Evolutionary conservation across 257 asterid genomes (phyloP).

Genomic region (Petunia axillaris): DNA sequence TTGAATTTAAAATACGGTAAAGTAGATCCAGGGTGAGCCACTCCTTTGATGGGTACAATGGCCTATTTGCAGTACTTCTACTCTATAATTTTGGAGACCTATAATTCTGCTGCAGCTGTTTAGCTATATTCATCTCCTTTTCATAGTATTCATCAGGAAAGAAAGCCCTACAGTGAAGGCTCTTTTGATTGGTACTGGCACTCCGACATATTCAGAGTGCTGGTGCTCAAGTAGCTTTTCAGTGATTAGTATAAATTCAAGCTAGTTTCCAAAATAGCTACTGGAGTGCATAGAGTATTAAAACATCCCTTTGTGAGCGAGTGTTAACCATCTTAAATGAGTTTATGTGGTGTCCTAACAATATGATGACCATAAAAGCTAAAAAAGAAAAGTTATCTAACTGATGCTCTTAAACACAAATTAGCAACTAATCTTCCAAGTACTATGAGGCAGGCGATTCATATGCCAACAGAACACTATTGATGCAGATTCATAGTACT

Average conservation of each 20-base stretch:
- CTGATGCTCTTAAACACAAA: constrained; percentile 5
- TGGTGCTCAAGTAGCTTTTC: not conserved
- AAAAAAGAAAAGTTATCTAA: not conserved
- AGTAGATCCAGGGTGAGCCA: too few relatives aligned
- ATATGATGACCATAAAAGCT: not conserved
- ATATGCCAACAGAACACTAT: constrained; percentile 12
- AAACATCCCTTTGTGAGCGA: constrained; percentile 12
- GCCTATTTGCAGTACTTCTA: too few relatives aligned
- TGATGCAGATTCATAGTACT: constrained; percentile 7
- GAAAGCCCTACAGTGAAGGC: too few relatives aligned
- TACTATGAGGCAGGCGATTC: not conserved
- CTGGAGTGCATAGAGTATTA: not conserved
- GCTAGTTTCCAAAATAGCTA: not conserved
- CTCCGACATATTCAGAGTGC: not conserved
- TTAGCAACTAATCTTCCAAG: constrained; percentile 15
- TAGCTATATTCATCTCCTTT: too few relatives aligned
- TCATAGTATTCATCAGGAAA: too few relatives aligned
- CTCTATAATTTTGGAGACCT: too few relatives aligned
- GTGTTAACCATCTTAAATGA: constrained; percentile 16
- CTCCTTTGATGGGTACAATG: too few relatives aligned
- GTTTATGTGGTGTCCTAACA: constrained; percentile 11
- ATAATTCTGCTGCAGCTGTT: too few relatives aligned
- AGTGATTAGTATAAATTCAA: not conserved
- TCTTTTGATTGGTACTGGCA: too few relatives aligned
- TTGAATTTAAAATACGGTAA: too few relatives aligned